Evolutionary conservation across 2,329 filamentous ascomycete genomes (phyloP), one percentile per base, ranked within the genome.

Genomic region (Penicillium digitatum): DNA sequence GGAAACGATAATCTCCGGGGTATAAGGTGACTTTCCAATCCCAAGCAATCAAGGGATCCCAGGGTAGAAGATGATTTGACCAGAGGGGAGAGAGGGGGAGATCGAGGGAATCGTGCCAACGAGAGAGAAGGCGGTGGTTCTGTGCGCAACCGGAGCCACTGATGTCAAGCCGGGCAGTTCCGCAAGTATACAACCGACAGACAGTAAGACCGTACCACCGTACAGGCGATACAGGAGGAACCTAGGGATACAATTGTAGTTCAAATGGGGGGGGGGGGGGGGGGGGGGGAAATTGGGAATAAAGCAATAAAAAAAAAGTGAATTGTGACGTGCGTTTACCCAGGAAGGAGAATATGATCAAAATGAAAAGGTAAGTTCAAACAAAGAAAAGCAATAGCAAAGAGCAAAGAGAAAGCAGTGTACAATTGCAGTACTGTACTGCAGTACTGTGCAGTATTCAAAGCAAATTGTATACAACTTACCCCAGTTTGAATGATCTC

Each of bases 1-100:
- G 34, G 37, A 40, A n/a, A 51, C 48, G 57, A 60, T 58, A 57
- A 55, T 58, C 51, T 62, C 58, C 56, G 58, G 43, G 26, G 22
- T 48, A 49, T 55, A 53, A 31, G 39, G 48, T 43, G 37, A 50
- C 48, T 44, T 54, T 53, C 48, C 48, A 50, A 50, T 53, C 52
- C 58, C 55, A 55, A 60, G 55, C 46, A 60, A 63, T 52, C 54
- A 58, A 62, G 58, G 55, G 57, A 58, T 60, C 52, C 48, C 48
- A 58, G 50, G 44, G 38, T 45, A 52, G 32, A 61, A 48, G 60
- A 47, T 63, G 61, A 62, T 62, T 63, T 51, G 60, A 54, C 53
- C 47, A 57, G 48, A 52, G 51, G 38, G 57, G 37, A 45, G 47
- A 48, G 38, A 49, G 58, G 47, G 60, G 55, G 49, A 51, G 49